phyloP scores from a whole-genome alignment of 768 basidiomycete genomes.

The Pisolithus sp. region DNA sequence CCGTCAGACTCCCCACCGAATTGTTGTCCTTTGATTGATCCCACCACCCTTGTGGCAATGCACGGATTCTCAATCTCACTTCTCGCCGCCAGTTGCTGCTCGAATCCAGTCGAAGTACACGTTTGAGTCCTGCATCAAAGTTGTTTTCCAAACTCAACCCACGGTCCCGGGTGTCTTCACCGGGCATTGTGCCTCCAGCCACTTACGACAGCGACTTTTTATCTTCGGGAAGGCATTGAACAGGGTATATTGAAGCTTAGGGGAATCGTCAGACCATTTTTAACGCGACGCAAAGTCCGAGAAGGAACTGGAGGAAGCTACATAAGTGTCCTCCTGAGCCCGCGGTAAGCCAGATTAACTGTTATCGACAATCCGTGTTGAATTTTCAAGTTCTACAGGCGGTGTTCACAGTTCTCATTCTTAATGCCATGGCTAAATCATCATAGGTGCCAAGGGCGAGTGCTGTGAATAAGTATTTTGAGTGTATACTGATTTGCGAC shows the following conservation, averaged over 20 bases:
- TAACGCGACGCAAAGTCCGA: slow-evolving; percentile 82
- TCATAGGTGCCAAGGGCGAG: slow-evolving; percentile 90
- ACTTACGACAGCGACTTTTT: slow-evolving; percentile 75
- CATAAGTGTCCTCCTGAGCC: slow-evolving; percentile 82
- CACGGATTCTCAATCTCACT: too few relatives aligned
- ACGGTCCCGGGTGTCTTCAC: slow-evolving; percentile 69
- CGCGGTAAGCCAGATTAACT: slow-evolving; percentile 41
- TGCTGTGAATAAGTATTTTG: too few relatives aligned
- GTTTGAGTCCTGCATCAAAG: slow-evolving; percentile 65
- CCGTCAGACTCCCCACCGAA: too few relatives aligned
- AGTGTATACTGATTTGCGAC: slow-evolving; percentile 18
- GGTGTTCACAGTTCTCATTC: slow-evolving; percentile 69
- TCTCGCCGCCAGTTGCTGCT: too few relatives aligned
- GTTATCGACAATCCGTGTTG: slow-evolving; percentile 3
- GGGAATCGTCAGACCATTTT: slow-evolving; percentile 87
- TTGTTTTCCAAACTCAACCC: slow-evolving; percentile 43
- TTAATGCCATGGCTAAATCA: slow-evolving; percentile 80
- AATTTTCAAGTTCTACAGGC: slow-evolving; percentile 38
- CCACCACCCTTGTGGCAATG: too few relatives aligned
- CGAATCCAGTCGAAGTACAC: slow-evolving; percentile 59
- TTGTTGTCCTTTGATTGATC: too few relatives aligned
- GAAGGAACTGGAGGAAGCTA: too few relatives aligned
- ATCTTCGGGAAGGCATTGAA: slow-evolving; percentile 83
- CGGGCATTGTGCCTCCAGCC: slow-evolving; percentile 59
- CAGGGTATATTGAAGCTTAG: too few relatives aligned